Evolutionary conservation across 805 yeast genomes (phyloP), one percentile per base, ranked within the genome.

Genomic region (Suhomyces canberraensis): DNA sequence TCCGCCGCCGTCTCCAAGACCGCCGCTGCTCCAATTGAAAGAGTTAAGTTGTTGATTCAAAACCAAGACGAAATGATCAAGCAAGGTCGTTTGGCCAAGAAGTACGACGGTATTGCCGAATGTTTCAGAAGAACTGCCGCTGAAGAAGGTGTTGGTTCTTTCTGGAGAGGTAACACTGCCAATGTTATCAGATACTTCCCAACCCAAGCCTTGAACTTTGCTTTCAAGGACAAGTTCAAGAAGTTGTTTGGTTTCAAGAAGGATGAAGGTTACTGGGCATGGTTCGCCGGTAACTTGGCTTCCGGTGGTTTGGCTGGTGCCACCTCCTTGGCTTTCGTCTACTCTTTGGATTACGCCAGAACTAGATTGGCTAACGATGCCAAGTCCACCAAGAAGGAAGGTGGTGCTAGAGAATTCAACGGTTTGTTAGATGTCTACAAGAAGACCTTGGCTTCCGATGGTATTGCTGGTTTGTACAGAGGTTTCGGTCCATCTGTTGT

Each of bases 81-180:
- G 76, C 96, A 88, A 76, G 96, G 97, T 66, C 88, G 96, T 78
- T 78, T 89, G 62, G 76, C 87, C 54, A 77, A 66, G 61, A 81
- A 76, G 67, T 89, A 90, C 82, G 79, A 73, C 53, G 97, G 97
- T 85, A 90, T 89, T 51, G 73, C 57, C 48, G 97, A 89, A 65
- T 87, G 96, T 77, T 89, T 90, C 95, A 79, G 66, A 61, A 85
- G 96, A 80, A 90, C 97, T 56, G 84, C 90, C 51, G 84, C 85
- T 56, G 87, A 84, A 56, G 97, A 89, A 78, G 97, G 97, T 81
- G 61, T 85, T 49, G 77, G 73, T 53, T 74, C 97, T 49, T 88
- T 89, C 91, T 89, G 97, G 97, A 84, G 96, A 84, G 97, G 97
- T 81, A 89, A 89, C 90, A 90, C 96, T 52, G 97, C 97, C 62